These are phyloP conservation scores for Chlorencoelia australis DNA, from an alignment of 2,329 filamentous ascomycete genomes.

Conservation along the genomic window DNA sequence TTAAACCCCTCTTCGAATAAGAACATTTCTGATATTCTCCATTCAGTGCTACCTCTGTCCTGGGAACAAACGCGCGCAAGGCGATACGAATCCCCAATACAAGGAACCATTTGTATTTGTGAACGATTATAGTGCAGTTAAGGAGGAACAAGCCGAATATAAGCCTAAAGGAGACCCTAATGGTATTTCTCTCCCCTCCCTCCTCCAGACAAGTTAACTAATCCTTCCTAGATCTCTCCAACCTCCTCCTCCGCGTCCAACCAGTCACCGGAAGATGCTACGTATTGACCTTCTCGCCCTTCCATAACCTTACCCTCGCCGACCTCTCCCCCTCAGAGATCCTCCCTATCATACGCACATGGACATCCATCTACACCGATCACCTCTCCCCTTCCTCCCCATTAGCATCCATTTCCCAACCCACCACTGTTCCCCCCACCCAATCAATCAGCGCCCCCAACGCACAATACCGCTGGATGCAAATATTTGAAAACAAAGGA, in stretches of 20 bases:
- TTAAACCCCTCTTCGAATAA: not conserved
- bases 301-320: conserved; percentile 84
- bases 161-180: conserved; percentile 26
- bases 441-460: conserved; percentile 43
- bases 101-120: conserved; percentile 85
- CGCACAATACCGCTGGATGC: conserved; percentile 89
- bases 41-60: conserved; percentile 88
- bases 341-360: conserved; percentile 73
- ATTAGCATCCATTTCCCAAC: conserved; percentile 36
- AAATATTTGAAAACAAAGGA: conserved; percentile 99
- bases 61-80: conserved; percentile 78
- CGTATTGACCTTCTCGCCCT: conserved; percentile 86
- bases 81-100: conserved; percentile 79
- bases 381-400: conserved; percentile 66
- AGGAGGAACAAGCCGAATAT: conserved; percentile 84
- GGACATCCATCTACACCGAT: conserved; percentile 80
- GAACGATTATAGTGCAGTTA: conserved; percentile 96
- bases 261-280: conserved; percentile 93
- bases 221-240: conserved; percentile 50
- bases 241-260: conserved; percentile 69
- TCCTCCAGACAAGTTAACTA: conserved; percentile 3
- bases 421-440: conserved; percentile 34
- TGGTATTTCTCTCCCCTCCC: conserved; percentile 15
- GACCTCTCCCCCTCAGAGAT: conserved; percentile 75
- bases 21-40: conserved; percentile 9